Evolutionary conservation across 176 grass and related monocot species (phyloP).

Genomic region (Neostapfia colusana): DNA sequence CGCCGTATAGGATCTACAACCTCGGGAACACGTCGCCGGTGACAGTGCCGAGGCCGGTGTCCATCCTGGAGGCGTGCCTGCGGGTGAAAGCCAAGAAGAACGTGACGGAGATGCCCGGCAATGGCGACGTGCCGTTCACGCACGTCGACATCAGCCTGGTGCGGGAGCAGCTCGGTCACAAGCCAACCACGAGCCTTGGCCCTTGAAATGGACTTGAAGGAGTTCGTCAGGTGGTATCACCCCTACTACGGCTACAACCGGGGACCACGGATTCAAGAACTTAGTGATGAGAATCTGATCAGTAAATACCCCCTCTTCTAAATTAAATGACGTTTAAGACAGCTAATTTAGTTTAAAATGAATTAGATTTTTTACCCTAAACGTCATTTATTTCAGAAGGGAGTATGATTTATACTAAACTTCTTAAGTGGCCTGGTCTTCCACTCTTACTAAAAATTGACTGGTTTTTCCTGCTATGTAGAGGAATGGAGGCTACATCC

Average conservation of each 20-base stretch:
- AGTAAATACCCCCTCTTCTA: no score
- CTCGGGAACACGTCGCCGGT: conserved; percentile 76
- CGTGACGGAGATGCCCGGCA: conserved; percentile 71
- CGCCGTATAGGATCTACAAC: conserved; percentile 72
- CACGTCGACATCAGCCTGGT: conserved; percentile 70
- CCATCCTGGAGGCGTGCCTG: conserved; percentile 60
- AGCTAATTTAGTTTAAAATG: no score
- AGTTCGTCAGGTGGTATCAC: conserved; percentile 83
- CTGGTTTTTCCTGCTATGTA: neutral
- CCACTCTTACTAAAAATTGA: conserved; percentile 3
- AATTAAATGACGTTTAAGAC: no score
- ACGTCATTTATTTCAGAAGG: no score
- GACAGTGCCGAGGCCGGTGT: conserved; percentile 53
- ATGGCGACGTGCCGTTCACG: conserved; percentile 72
- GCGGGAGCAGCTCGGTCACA: conserved; percentile 53
- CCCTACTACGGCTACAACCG: conserved; percentile 67
- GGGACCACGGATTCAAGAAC: conserved; percentile 30
- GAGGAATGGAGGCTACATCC: neutral
- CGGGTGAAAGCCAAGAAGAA: conserved; percentile 52
- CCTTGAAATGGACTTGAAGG: conserved; percentile 60
- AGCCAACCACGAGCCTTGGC: conserved; percentile 53
- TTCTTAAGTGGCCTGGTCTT: neutral
- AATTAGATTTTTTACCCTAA: no score
- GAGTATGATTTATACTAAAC: no score
- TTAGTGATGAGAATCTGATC: conserved; percentile 16